These are phyloP conservation scores for Erodium moschatum DNA, from an alignment of 441 rosid species.

Conservation along the genomic window DNA sequence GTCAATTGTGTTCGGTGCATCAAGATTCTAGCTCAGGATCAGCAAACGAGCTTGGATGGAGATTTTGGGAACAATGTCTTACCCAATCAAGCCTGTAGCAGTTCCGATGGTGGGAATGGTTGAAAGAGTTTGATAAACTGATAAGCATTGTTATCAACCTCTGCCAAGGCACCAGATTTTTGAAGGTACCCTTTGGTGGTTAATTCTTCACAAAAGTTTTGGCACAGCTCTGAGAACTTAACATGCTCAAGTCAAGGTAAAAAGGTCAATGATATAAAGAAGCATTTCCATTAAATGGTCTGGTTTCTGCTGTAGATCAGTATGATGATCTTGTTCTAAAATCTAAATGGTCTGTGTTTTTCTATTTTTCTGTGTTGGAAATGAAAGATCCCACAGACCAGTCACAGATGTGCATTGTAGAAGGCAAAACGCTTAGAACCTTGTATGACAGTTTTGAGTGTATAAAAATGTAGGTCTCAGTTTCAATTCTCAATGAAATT, in stretches of 20 bases:
- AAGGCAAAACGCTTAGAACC: no score
- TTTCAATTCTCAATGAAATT: no score
- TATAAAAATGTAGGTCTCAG: no score
- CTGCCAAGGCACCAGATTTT: background rate
- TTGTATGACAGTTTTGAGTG: no score
- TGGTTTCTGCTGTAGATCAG: no score
- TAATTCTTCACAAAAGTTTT: background rate
- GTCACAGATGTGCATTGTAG: no score
- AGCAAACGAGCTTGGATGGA: constrained; percentile 46
- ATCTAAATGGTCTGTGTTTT: no score
- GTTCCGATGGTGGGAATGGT: constrained; percentile 23
- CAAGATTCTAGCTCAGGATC: constrained; percentile 44
- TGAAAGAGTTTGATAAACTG: background rate
- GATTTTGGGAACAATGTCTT: constrained; percentile 33
- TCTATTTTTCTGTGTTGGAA: no score
- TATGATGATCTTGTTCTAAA: no score
- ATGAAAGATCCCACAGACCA: no score
- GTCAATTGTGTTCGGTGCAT: constrained; percentile 42
- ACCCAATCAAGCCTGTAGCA: constrained; percentile 40
- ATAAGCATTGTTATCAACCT: background rate
- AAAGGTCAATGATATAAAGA: background rate
- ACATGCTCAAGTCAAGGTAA: background rate
- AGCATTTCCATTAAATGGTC: no score
- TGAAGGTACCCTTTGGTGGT: background rate
- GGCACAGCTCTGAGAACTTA: background rate